phyloP scores from a whole-genome alignment of 2,329 filamentous ascomycete species.

The Ramularia collo-cygni region DNA sequence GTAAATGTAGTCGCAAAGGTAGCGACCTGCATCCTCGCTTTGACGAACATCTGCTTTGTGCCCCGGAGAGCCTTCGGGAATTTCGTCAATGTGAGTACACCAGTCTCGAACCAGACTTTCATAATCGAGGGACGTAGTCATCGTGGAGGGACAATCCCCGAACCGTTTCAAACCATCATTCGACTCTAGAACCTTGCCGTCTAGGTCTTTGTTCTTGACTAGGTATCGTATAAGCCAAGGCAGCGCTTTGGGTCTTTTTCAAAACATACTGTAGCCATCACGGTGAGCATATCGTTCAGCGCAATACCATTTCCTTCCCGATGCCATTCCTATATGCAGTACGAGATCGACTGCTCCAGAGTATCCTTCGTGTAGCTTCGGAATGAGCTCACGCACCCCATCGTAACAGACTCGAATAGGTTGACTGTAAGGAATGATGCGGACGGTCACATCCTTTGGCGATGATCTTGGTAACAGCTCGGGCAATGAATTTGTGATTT shows the following conservation, averaged over 20 bases:
- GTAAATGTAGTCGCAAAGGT: slow-evolving; percentile 42
- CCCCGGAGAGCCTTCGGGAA: slow-evolving; percentile 23
- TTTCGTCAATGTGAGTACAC: slow-evolving; percentile 21
- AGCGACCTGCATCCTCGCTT: slow-evolving; percentile 38
- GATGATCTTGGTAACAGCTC: slow-evolving; percentile 46
- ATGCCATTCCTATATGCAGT: slow-evolving; percentile 75
- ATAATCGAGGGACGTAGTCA: slow-evolving; percentile 27
- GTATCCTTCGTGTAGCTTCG: slow-evolving; percentile 50
- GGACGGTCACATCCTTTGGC: slow-evolving; percentile 41
- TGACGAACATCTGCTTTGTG: slow-evolving; percentile 26
- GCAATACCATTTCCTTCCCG: slow-evolving; percentile 57
- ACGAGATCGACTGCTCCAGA: slow-evolving; percentile 53
- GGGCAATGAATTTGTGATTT: slow-evolving; percentile 66
- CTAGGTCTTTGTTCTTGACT: slow-evolving; percentile 56
- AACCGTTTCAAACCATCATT: slow-evolving; percentile 22
- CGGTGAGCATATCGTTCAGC: slow-evolving; percentile 65
- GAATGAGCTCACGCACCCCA: slow-evolving; percentile 56
- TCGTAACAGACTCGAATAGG: slow-evolving; percentile 67
- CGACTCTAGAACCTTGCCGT: slow-evolving; percentile 38
- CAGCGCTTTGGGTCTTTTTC: neutral
- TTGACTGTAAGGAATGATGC: slow-evolving; percentile 57
- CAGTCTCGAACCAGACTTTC: slow-evolving; percentile 27
- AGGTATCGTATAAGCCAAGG: neutral
- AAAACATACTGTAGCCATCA: slow-evolving; percentile 53
- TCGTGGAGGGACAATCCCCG: slow-evolving; percentile 22